A percentile compares a stretch with the other conserved stretches of the same genome.
phyloP scores from a whole-genome alignment of 2,329 filamentous ascomycete species.

The Geosmithia flava region DNA sequence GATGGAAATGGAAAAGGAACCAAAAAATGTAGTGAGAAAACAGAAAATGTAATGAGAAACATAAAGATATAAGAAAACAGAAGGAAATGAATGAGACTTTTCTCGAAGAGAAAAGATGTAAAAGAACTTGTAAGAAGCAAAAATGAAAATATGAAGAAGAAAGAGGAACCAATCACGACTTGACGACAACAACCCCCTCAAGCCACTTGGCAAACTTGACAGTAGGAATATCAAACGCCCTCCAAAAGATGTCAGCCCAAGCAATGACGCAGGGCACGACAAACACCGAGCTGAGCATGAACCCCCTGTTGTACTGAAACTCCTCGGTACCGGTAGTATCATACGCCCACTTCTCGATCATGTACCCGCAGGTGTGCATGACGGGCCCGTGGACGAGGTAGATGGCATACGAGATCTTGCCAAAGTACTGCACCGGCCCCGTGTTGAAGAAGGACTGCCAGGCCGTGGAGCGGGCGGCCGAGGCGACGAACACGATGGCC shows the following conservation, averaged over 20 bases:
- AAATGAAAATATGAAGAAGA: neutral
- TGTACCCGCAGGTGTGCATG: slow-evolving; percentile 39
- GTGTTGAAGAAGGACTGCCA: slow-evolving; percentile 40
- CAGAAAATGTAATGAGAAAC: too few relatives aligned
- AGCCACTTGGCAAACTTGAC: slow-evolving; percentile 45
- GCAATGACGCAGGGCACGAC: slow-evolving; percentile 39
- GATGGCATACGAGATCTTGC: slow-evolving; percentile 46
- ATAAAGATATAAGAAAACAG: too few relatives aligned
- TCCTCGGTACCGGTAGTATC: slow-evolving; percentile 30
- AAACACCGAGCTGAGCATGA: slow-evolving; percentile 31
- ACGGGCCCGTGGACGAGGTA: slow-evolving; percentile 50
- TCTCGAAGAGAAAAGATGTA: neutral
- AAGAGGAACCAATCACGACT: neutral
- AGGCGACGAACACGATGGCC: slow-evolving; percentile 37
- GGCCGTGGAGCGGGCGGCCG: slow-evolving; percentile 29
- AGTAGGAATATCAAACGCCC: slow-evolving; percentile 40
- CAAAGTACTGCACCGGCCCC: slow-evolving; percentile 40
- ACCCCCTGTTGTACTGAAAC: slow-evolving; percentile 30
- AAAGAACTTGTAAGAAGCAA: neutral
- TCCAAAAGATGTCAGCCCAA: slow-evolving; percentile 43
- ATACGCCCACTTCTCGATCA: slow-evolving; percentile 35
- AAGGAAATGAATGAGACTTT: neutral
- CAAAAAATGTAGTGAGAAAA: too few relatives aligned
- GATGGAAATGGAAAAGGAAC: too few relatives aligned
- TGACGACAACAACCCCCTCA: slow-evolving; percentile 21